A percentile compares a stretch with the other conserved stretches of the same genome.
phyloP scores from a whole-genome alignment of 2,329 filamentous ascomycete genomes.

The Fulvia fulva region DNA sequence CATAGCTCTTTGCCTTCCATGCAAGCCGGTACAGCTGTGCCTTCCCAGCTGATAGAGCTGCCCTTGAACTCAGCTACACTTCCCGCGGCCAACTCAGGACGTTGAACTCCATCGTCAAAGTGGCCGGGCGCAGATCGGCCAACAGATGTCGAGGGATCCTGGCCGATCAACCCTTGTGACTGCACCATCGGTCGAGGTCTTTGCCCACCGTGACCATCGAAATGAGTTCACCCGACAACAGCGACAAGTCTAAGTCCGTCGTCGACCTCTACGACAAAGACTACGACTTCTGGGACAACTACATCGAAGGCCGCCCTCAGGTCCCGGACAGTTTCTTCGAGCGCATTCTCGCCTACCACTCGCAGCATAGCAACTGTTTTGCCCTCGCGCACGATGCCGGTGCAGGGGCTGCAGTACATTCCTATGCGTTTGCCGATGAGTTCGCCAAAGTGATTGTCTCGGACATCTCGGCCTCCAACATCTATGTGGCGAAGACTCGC shows the following conservation, averaged over 20 bases:
- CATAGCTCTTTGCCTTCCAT: background rate
- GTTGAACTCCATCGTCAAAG: background rate
- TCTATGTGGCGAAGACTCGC: slow-evolving; percentile 2
- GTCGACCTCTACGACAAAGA: slow-evolving; percentile 11
- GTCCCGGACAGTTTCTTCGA: slow-evolving; percentile 22
- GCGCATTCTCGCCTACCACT: slow-evolving; percentile 26
- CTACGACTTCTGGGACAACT: slow-evolving; percentile 25
- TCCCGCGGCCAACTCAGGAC: background rate
- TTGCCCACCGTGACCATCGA: background rate
- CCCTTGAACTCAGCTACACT: background rate
- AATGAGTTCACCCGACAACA: background rate
- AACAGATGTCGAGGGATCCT: background rate
- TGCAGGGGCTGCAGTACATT: slow-evolving; percentile 24
- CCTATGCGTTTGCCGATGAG: slow-evolving; percentile 12
- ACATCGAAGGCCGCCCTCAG: slow-evolving; percentile 24
- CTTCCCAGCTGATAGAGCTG: background rate
- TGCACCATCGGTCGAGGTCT: too few species aligned
- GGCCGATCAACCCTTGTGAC: background rate
- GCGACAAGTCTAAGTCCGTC: background rate
- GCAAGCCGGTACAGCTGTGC: background rate
- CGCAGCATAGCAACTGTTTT: slow-evolving; percentile 15
- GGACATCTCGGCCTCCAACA: slow-evolving; percentile 21
- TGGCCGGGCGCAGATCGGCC: background rate
- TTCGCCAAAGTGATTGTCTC: slow-evolving; percentile 27
- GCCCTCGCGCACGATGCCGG: slow-evolving; percentile 25